Evolutionary conservation across 345 rosid species (phyloP).

Genomic region (Acer saccharum): DNA sequence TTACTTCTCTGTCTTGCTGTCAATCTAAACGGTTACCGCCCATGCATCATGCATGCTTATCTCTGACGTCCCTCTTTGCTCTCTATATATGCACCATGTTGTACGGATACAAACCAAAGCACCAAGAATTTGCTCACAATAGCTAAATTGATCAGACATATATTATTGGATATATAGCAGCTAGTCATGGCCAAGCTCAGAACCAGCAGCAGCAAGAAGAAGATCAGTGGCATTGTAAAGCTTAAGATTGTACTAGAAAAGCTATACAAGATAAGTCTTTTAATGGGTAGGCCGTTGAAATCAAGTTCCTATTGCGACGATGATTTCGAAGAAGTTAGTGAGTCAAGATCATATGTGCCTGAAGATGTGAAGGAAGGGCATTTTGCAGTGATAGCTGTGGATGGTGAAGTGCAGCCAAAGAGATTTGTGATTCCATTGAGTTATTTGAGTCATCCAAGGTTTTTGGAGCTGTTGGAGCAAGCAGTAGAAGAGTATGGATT

Average conservation of each 20-base stretch:
- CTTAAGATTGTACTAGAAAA: constrained; percentile 40
- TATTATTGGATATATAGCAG: neutral
- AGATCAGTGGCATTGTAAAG: constrained; percentile 24
- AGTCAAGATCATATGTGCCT: constrained; percentile 17
- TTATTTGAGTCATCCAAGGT: constrained; percentile 30
- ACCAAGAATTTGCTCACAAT: neutral
- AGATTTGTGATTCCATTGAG: constrained; percentile 33
- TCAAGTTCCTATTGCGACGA: constrained; percentile 15
- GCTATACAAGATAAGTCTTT: constrained; percentile 31
- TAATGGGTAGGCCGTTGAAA: constrained; percentile 29
- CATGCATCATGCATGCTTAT: neutral
- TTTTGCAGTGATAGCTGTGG: constrained; percentile 29
- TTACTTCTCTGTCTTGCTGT: constrained; percentile 29
- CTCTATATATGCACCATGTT: neutral
- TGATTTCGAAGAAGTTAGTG: constrained; percentile 18
- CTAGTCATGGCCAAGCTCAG: constrained; percentile 37
- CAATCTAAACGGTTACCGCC: constrained; percentile 10
- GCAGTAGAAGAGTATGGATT: constrained; percentile 52
- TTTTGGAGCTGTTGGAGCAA: constrained; percentile 35
- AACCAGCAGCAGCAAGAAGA: constrained; percentile 23
- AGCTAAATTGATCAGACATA: neutral
- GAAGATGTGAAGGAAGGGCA: constrained; percentile 37
- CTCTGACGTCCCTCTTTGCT: neutral
- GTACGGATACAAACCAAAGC: neutral
- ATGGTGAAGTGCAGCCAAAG: constrained; percentile 23